A percentile compares a stretch with the other conserved stretches of the same genome.
Conservation (phyloP, 2,329 filamentous ascomycete species). For the Ilyonectria mors-panacis region DNA sequence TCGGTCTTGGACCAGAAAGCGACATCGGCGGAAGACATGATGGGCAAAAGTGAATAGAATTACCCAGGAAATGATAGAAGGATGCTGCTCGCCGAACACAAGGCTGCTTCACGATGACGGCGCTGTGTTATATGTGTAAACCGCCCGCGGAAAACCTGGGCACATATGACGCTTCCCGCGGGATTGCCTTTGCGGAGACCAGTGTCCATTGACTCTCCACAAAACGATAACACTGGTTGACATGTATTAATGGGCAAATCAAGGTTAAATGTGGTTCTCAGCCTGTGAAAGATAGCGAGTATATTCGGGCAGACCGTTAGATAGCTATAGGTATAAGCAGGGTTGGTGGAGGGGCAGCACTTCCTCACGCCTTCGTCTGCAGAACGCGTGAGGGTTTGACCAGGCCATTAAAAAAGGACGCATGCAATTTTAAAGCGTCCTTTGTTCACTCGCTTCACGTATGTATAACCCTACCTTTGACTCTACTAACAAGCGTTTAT, state of each 20-base stretch:
- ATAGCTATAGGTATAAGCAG: too few relatives aligned
- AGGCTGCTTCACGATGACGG: background rate
- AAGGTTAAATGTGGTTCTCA: too few relatives aligned
- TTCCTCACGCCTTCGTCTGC: too few relatives aligned
- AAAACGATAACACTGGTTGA: background rate
- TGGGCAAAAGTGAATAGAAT: background rate
- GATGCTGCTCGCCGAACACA: background rate
- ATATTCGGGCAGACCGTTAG: too few relatives aligned
- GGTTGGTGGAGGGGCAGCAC: too few relatives aligned
- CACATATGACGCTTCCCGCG: background rate
- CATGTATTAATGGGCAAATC: background rate
- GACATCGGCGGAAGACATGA: constrained; percentile 20
- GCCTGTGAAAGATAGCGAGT: too few relatives aligned
- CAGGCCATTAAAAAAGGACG: too few relatives aligned
- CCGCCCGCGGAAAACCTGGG: background rate
- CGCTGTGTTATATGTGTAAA: background rate
- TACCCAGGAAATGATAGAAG: background rate
- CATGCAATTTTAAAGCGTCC: too few relatives aligned
- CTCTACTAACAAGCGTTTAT: background rate
- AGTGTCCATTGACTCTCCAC: background rate
- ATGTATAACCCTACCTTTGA: background rate
- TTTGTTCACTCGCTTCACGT: too few relatives aligned
- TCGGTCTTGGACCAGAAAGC: constrained; percentile 54
- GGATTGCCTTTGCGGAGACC: background rate
- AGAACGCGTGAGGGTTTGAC: too few relatives aligned